Evolutionary conservation across 495 filamentous ascomycete species (phyloP).

Genomic region (Lasiosphaeria ovina): DNA sequence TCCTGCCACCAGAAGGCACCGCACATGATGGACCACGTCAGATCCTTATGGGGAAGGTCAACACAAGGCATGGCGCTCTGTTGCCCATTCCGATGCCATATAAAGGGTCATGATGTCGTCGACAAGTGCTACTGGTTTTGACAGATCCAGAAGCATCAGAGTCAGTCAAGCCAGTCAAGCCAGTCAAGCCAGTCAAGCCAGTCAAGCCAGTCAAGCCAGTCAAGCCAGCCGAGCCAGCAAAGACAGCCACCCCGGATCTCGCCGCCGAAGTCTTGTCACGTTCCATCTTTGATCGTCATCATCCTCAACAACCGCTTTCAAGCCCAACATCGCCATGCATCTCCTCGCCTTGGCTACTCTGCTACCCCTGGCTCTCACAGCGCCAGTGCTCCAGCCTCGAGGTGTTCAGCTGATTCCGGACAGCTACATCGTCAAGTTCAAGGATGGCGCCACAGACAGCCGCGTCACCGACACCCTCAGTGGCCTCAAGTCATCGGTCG

Average conservation of each 20-base stretch:
- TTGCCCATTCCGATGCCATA: not conserved
- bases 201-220: no score
- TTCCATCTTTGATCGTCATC: not conserved
- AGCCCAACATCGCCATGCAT: constrained; percentile 14
- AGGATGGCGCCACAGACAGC: constrained; percentile 40
- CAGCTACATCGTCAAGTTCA: constrained; percentile 57
- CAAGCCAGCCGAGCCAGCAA: not conserved
- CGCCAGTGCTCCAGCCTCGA: constrained; percentile 39
- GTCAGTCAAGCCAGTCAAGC: not conserved
- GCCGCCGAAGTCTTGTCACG: not conserved
- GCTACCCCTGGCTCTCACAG: constrained; percentile 24
- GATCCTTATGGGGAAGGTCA: constrained; percentile 17
- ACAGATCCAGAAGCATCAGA: not conserved
- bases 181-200: no score
- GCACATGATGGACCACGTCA: constrained; percentile 3
- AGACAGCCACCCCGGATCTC: not conserved
- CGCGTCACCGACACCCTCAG: constrained; percentile 34
- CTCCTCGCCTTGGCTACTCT: constrained; percentile 19
- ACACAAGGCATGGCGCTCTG: not conserved
- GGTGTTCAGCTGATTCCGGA: constrained; percentile 40
- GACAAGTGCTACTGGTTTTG: not conserved
- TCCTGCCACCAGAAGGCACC: constrained; percentile 11
- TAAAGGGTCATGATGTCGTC: not conserved
- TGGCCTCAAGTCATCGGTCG: constrained; percentile 21
- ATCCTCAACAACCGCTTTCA: not conserved